Conservation (phyloP, 2,329 filamentous ascomycete species). For the Ascochyta clinopodiicola region DNA sequence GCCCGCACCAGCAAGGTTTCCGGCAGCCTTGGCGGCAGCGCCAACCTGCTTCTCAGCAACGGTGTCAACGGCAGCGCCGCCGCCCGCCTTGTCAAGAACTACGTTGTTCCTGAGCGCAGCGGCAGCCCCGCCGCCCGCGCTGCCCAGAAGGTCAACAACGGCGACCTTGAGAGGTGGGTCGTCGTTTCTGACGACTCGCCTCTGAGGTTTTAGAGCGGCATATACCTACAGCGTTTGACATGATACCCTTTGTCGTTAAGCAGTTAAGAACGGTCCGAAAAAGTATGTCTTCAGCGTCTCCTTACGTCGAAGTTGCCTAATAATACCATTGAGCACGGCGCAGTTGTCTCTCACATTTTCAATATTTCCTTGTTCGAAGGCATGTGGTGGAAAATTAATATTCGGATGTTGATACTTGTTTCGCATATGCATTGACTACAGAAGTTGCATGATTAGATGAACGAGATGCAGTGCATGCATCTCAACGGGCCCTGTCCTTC, state of each 20-base stretch:
- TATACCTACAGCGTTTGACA: constrained; percentile 20
- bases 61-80: constrained; percentile 38
- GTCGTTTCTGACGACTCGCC: constrained; percentile 37
- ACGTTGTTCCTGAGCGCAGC: constrained; percentile 34
- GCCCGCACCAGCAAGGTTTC: constrained; percentile 38
- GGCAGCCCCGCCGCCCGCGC: constrained; percentile 43
- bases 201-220: constrained; percentile 36
- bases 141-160: constrained; percentile 22
- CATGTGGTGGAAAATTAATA: constrained; percentile 23
- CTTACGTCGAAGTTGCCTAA: constrained; percentile 23
- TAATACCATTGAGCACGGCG: constrained; percentile 23
- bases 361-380: constrained; percentile 10
- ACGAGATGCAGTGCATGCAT: neutral
- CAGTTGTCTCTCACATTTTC: constrained; percentile 14
- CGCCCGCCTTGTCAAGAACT: constrained; percentile 38
- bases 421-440: constrained; percentile 25
- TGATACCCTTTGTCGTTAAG: constrained; percentile 31
- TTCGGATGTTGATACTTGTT: constrained; percentile 35
- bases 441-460: neutral
- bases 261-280: constrained; percentile 3
- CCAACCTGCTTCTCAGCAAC: constrained; percentile 50
- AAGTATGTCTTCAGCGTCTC: constrained; percentile 12
- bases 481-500: neutral
- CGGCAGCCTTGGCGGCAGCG: constrained; percentile 38
- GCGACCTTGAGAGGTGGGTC: constrained; percentile 35